Base-by-base conservation (phyloP, 257 asterid species). In the Petunia axillaris region DNA sequence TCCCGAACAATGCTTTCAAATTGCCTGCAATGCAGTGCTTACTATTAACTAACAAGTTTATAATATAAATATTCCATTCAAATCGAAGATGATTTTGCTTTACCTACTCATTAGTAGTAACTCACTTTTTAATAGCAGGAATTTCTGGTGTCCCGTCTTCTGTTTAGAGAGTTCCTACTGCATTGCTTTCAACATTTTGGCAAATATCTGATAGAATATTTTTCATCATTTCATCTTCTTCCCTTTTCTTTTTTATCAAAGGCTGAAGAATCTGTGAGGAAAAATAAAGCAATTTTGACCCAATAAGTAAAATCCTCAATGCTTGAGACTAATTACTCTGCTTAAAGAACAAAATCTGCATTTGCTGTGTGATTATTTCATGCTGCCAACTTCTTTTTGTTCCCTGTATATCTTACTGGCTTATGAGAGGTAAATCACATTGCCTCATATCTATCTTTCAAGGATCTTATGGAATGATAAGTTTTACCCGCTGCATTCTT, bases 161-260 rank as follows among this genome's bases (percentile, higher is more conserved):
- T 40, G 81, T 73, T 48, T 86, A 35, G 48, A 90, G 92, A 80
- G 81, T 77, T 67, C 91, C 90, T 40, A 86, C 71, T 1, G 57
- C 85, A 10, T 82, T 73, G 75, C 80, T 68, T 41, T 86, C 87
- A 48, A 91, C 82, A 64, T 84, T 75, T 57, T 83, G 60, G n/a
- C 87, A 9, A 35, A 91, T 81, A 52, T 82, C 85, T 5, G 91
- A 90, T 68, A 90, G 75, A 1, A 91, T 68, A 87, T 62, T 82
- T 57, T 68, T 89, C 90, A 88, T 87, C 82, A 79, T 85, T 64
- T 89, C 88, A 1, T 88, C 88, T 76, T 89, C 93, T 71, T 89
- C 93, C 79, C 87, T 84, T 77, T 86, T 88, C 91, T 25, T 25
- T n/a, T n/a, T n/a, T 11, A 89, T 81, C 90, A 89, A 92, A 1